Base-by-base conservation (phyloP, 805 yeast species). In the Pichia heedii region DNA sequence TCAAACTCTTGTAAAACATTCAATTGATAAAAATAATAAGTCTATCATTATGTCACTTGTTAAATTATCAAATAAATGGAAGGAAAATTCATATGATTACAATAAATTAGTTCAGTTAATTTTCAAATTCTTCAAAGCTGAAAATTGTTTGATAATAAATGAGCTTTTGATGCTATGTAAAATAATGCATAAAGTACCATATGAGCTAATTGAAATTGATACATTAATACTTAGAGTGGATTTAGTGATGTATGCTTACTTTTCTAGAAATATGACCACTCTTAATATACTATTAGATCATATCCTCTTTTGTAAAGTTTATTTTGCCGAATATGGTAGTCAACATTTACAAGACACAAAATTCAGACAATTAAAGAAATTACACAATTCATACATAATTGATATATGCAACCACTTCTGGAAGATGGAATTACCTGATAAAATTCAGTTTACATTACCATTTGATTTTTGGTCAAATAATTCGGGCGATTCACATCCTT, bases 341-440 rank as follows among this genome's bases (percentile, higher is more conserved):
- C 33, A 47, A 2, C 22, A 48, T 18, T 36, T 11, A 24, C 52
- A 24, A 32, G 10, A 15, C n/a, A n/a, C 22, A 44, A 51, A 49
- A 18, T 45, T 54, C 5, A 49, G 48, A 7, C 33, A 49, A 4
- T 48, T 55, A 30, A 66, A 67, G 41, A 49, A 51, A 10, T 39
- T 71, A 5, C 76, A 71, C 39, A 76, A 76, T 44, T 59, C 76
- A 0, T 73, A 69, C 45, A 70, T 77, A 10, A 70, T 75, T 68
- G 84, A 79, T 51, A 53, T 71, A 8, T 66, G 79, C 47, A 78
- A 79, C 45, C 61, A 71, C 13, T 39, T 73, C 0, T 79, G 84
- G 84, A 58, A 81, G 46, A 74, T 76, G 48, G 68, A 65, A 50
- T 74, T 78, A 1, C 16, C 21, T 10, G 27, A 24, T 1, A 24